Evolutionary conservation across 2,329 filamentous ascomycete species (phyloP).

Genomic region (Beauveria sp.): DNA sequence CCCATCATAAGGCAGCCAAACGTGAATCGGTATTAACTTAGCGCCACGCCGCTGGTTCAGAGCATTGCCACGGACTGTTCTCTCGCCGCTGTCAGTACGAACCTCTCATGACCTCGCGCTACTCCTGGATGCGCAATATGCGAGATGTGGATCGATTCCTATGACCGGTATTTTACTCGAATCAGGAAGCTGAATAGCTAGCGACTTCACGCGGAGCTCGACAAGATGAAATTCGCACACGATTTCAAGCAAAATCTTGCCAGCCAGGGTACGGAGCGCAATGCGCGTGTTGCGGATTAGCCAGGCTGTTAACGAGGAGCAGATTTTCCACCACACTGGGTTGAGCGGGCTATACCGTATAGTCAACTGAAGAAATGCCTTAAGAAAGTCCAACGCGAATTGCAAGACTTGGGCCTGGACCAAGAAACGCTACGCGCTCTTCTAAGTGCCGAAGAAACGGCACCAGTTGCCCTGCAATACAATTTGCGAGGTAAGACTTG

Average conservation of each 20-base stretch:
- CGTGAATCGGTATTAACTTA: background rate
- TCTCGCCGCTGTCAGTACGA: background rate
- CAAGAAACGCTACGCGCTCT: conserved; percentile 61
- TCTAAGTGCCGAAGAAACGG: conserved; percentile 42
- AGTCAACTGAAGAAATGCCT: conserved; percentile 82
- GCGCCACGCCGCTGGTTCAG: conserved; percentile 1
- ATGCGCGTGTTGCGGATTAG: background rate
- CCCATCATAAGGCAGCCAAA: background rate
- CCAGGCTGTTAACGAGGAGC: background rate
- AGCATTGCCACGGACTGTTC: background rate
- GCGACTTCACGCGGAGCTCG: background rate
- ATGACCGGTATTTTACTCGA: background rate
- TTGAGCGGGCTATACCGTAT: conserved; percentile 74
- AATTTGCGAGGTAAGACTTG: conserved; percentile 40
- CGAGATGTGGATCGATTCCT: background rate
- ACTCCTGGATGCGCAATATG: conserved; percentile 1
- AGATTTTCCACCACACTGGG: conserved; percentile 66
- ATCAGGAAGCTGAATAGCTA: background rate
- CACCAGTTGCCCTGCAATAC: conserved; percentile 44
- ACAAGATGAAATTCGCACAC: conserved; percentile 76
- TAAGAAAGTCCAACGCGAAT: conserved; percentile 68
- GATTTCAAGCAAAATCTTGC: conserved; percentile 64
- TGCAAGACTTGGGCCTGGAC: conserved; percentile 64
- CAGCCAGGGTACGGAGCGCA: conserved; percentile 40
- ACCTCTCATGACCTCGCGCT: background rate